Evolutionary conservation across 2,329 filamentous ascomycete species (phyloP).

Genomic region (Hysterium pulicare): DNA sequence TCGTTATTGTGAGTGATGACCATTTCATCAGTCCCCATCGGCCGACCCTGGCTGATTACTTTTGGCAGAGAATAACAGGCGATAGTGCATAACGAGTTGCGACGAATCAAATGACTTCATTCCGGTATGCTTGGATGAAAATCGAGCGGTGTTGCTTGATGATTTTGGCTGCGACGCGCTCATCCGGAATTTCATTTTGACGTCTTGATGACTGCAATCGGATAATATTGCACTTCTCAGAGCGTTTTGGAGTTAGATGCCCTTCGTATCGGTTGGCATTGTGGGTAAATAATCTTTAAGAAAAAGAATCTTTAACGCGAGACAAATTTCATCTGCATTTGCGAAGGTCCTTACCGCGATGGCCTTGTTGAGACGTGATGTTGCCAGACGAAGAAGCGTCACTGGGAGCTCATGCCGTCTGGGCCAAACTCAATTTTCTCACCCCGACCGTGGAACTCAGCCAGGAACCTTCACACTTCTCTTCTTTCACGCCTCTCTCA

Average conservation of each 20-base stretch:
- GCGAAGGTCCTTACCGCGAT: not conserved
- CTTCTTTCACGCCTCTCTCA: too few species aligned
- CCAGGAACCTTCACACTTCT: too few species aligned
- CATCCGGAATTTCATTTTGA: not conserved
- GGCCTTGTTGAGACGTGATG: too few species aligned
- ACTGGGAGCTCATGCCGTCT: too few species aligned
- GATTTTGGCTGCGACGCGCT: not conserved
- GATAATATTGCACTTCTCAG: slow-evolving; percentile 6
- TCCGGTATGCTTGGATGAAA: not conserved
- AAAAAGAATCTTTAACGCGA: slow-evolving; percentile 1
- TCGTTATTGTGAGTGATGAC: slow-evolving; percentile 64
- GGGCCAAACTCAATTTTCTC: too few species aligned
- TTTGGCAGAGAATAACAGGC: slow-evolving; percentile 17
- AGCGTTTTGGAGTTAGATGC: slow-evolving; percentile 12
- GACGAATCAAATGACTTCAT: slow-evolving; percentile 7
- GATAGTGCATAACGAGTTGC: slow-evolving; percentile 20
- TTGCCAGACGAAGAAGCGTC: too few species aligned
- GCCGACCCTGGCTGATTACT: slow-evolving; percentile 10
- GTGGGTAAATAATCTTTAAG: slow-evolving; percentile 7
- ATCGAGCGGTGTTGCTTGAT: not conserved
- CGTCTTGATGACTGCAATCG: not conserved
- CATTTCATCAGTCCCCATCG: not conserved
- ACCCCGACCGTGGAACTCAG: too few species aligned
- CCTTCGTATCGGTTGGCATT: slow-evolving; percentile 1
- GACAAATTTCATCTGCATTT: not conserved